Evolutionary conservation across 371 early-diverging fungal genomes (phyloP).

Genomic region (Mortierella sp.): DNA sequence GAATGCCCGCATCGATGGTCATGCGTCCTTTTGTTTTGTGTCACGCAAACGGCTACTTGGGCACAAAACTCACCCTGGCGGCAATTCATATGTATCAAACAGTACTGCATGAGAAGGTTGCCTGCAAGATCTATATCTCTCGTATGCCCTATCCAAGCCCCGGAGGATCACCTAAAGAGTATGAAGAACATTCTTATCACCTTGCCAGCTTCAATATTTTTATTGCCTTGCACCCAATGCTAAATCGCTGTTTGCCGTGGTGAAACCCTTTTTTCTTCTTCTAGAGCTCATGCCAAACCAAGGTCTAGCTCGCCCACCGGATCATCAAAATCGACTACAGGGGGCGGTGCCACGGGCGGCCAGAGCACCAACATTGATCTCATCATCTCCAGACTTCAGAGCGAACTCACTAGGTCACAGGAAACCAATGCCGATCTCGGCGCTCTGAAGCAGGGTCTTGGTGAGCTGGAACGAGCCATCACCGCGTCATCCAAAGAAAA

Average conservation of each 20-base stretch:
- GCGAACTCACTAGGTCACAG: conserved; percentile 44
- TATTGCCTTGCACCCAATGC: no score
- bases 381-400: conserved; percentile 47
- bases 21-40: background rate
- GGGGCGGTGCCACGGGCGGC: conserved; percentile 15
- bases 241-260: background rate
- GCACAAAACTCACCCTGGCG: no score
- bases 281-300: conserved; percentile 21
- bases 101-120: conserved; percentile 79
- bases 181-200: conserved; percentile 3
- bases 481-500: conserved; percentile 18
- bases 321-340: conserved; percentile 7
- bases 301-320: conserved; percentile 19
- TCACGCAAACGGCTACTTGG: background rate
- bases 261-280: background rate
- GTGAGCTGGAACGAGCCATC: conserved; percentile 37
- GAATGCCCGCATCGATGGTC: background rate
- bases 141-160: conserved; percentile 35
- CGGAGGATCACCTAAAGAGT: conserved; percentile 49
- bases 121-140: conserved; percentile 65
- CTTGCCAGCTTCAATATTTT: background rate
- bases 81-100: background rate
- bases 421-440: conserved; percentile 48
- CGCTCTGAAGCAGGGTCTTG: conserved; percentile 37
- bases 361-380: conserved; percentile 47